Percentiles rank a stretch among this genome's conserved stretches.
phyloP scores from a whole-genome alignment of 768 basidiomycete genomes.

The Tricholoma furcatifolium region DNA sequence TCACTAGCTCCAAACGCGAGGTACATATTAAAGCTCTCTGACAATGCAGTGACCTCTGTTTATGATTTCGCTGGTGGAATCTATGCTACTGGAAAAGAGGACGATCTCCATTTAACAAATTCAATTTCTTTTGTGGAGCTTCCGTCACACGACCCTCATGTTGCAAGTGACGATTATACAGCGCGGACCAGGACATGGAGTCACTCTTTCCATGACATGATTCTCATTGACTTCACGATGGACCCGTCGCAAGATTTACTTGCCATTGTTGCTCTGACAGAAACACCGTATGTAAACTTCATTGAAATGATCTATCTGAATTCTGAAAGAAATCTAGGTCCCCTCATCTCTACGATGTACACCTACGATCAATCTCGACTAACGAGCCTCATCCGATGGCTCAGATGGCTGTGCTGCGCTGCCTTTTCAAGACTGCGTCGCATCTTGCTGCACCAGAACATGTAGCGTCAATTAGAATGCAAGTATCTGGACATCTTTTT shows the following conservation, averaged over 20 bases:
- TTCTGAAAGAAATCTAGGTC: conserved; percentile 29
- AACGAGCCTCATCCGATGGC: conserved; percentile 51
- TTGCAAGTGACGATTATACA: conserved; percentile 10
- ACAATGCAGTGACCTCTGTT: conserved; percentile 38
- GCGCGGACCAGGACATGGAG: conserved; percentile 37
- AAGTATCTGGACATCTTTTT: conserved; percentile 45
- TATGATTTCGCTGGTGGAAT: conserved; percentile 52
- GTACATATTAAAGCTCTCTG: conserved; percentile 35
- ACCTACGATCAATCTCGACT: conserved; percentile 48
- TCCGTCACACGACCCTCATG: conserved; percentile 31
- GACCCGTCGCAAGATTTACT: conserved; percentile 55
- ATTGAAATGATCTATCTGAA: not conserved
- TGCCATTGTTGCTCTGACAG: conserved; percentile 45
- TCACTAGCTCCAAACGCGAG: conserved; percentile 36
- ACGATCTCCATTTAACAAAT: conserved; percentile 36
- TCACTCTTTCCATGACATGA: conserved; percentile 39
- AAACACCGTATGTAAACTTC: conserved; percentile 35
- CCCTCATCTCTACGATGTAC: conserved; percentile 44
- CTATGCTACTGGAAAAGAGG: conserved; percentile 49
- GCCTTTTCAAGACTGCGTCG: conserved; percentile 32
- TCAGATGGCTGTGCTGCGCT: conserved; percentile 35
- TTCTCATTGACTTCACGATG: conserved; percentile 56
- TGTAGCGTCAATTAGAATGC: conserved; percentile 42
- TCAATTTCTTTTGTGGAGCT: conserved; percentile 53
- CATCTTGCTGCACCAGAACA: conserved; percentile 27